phyloP scores from a whole-genome alignment of 345 rosid species.

The Rhodamnia argentea region DNA sequence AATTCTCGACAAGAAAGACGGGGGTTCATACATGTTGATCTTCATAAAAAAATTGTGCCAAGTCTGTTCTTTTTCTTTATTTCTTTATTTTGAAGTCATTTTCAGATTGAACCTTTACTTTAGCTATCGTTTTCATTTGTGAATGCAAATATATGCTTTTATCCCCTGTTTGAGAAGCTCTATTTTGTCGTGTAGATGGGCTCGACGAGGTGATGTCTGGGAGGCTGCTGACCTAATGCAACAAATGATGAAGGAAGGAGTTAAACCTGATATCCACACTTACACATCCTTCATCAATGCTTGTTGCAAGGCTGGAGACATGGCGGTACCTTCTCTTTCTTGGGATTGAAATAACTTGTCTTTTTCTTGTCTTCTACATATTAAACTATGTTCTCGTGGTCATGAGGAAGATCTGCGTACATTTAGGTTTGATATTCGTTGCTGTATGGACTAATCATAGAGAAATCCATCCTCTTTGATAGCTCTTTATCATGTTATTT shows the following conservation, averaged over 20 bases:
- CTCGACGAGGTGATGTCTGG: slow-evolving; percentile 97
- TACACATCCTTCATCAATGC: slow-evolving; percentile 93
- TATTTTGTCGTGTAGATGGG: slow-evolving; percentile 50
- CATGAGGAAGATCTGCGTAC: background rate
- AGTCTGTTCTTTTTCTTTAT: background rate
- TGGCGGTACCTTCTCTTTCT: slow-evolving; percentile 45
- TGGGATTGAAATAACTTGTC: background rate
- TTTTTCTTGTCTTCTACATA: background rate
- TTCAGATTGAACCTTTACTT: background rate
- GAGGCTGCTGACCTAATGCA: slow-evolving; percentile 95
- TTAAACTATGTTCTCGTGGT: background rate
- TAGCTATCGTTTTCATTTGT: background rate
- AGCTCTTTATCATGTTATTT: background rate
- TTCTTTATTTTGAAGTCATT: background rate
- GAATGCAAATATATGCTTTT: background rate
- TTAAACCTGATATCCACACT: slow-evolving; percentile 82
- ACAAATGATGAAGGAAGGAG: slow-evolving; percentile 83
- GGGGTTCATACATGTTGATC: background rate
- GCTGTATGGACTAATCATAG: background rate
- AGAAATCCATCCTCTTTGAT: background rate
- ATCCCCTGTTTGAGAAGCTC: background rate
- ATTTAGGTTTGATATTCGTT: background rate
- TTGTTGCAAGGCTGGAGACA: slow-evolving; percentile 94
- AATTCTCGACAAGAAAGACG: background rate
- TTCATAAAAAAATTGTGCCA: background rate